Base-by-base conservation (phyloP, 495 filamentous ascomycete species). In the Aspergillus taichungensis region DNA sequence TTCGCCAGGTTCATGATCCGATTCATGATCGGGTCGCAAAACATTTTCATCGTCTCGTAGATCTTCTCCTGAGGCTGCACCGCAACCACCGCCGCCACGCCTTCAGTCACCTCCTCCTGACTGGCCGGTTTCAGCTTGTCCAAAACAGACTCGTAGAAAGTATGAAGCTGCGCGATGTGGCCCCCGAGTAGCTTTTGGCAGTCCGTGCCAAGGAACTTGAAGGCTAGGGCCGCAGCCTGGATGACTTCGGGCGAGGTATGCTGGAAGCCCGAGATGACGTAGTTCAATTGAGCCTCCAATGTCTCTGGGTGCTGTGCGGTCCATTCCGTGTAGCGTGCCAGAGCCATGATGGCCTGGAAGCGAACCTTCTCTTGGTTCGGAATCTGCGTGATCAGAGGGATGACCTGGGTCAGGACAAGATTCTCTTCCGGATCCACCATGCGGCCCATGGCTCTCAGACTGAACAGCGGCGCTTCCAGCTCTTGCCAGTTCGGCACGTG, bases 291-390 rank as follows among this genome's bases (percentile, higher is more conserved):
- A 2, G 87, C 71, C 58, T 94, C 82, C 10, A 99, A 72, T 39
- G 88, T 92, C 37, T 95, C 87, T 8, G 91, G 88, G 55, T 99
- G 92, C 34, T 87, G 78, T 11, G 94, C 78, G 1, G 92, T 99
- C 92, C 92, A 99, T 59, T 95, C 92, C 0, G 94, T 97, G 60
- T 99, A 99, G 35, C 92, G 77, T 29, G 88, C 94, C 28, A 99
- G 76, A 9, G 89, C 88, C 86, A 99, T 95, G 56, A 96, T 92
- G 8, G 90, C 88, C 43, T 94, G 90, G 67, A 97, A 99, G 27
- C 89, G 84, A 2, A 97, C 74, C 68, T 96, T 97, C 66, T 96
- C 87, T 51, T 99, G 94, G 53, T 87, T 79, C 0, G 94, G 92
- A 50, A 99, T 94, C 62, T 94, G 86, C 3, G 94, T 84, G 47